Conservation (phyloP, 2,329 filamentous ascomycete species). For the Stromatinia cepivora region DNA sequence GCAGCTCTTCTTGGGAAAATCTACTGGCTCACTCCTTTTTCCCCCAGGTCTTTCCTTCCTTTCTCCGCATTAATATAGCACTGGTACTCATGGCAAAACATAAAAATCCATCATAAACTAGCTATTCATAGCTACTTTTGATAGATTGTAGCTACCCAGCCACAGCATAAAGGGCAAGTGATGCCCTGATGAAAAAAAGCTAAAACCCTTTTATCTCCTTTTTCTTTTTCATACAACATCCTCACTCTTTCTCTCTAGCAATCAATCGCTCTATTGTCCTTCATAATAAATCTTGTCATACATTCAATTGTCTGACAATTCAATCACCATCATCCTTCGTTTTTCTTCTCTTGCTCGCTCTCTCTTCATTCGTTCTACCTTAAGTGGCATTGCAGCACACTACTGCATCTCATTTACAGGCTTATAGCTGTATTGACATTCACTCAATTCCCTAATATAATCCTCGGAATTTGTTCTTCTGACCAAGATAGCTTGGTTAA, state of each 20-base stretch:
- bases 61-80: neutral
- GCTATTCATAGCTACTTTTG: neutral
- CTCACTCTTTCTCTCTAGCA: neutral
- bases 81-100: neutral
- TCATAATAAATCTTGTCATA: slow-evolving; percentile 19
- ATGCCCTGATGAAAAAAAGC: slow-evolving; percentile 2
- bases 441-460: slow-evolving; percentile 11
- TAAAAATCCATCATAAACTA: neutral
- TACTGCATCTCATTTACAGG: neutral
- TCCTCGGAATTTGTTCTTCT: neutral
- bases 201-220: neutral
- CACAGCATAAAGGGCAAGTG: slow-evolving; percentile 13
- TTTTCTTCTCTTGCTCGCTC: slow-evolving; percentile 4
- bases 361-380: slow-evolving; percentile 12
- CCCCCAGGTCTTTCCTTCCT: neutral
- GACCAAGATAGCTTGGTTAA: slow-evolving; percentile 2
- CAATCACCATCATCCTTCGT: slow-evolving; percentile 15
- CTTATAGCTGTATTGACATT: slow-evolving; percentile 4
- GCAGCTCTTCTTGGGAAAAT: neutral
- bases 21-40: neutral
- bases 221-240: slow-evolving; percentile 2
- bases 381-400: slow-evolving; percentile 8
- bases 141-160: neutral
- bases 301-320: slow-evolving; percentile 24
- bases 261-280: neutral